These are phyloP conservation scores for Venturia effusa DNA, from an alignment of 2,329 filamentous ascomycete genomes.

Conservation along the genomic window DNA sequence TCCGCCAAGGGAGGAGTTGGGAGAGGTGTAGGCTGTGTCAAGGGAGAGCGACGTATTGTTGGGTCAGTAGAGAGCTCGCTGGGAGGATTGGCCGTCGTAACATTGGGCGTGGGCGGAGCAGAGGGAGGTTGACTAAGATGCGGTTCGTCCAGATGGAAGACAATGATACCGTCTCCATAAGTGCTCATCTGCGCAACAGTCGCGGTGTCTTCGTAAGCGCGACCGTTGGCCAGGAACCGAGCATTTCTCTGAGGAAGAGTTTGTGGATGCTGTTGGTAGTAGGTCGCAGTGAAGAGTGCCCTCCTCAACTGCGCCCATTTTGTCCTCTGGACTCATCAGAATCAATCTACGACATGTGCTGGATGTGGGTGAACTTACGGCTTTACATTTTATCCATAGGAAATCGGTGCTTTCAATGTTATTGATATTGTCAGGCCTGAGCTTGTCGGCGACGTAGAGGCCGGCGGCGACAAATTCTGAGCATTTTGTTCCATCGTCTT, in stretches of 20 bases:
- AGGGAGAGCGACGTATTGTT: too few relatives aligned
- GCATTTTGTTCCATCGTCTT: neutral
- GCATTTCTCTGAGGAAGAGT: neutral
- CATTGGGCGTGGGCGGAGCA: neutral
- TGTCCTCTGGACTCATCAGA: neutral
- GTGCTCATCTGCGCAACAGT: neutral
- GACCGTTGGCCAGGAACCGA: neutral
- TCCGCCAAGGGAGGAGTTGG: too few relatives aligned
- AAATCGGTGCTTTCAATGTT: neutral
- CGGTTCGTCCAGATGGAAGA: neutral
- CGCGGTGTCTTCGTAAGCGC: neutral
- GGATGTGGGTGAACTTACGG: neutral
- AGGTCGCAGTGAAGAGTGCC: neutral
- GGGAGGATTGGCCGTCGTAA: neutral
- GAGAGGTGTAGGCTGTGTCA: too few relatives aligned
- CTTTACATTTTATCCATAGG: neutral
- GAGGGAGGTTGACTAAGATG: neutral
- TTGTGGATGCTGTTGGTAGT: neutral
- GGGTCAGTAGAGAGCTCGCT: too few relatives aligned
- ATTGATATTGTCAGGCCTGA: neutral
- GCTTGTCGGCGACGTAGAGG: neutral
- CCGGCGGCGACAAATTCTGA: neutral
- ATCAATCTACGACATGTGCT: neutral
- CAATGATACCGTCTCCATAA: neutral
- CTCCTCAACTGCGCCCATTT: neutral